Evolutionary conservation across 352 stramenopile species (phyloP), one percentile per base, ranked within the genome.

Genomic region (Globisporangium emineosum): DNA sequence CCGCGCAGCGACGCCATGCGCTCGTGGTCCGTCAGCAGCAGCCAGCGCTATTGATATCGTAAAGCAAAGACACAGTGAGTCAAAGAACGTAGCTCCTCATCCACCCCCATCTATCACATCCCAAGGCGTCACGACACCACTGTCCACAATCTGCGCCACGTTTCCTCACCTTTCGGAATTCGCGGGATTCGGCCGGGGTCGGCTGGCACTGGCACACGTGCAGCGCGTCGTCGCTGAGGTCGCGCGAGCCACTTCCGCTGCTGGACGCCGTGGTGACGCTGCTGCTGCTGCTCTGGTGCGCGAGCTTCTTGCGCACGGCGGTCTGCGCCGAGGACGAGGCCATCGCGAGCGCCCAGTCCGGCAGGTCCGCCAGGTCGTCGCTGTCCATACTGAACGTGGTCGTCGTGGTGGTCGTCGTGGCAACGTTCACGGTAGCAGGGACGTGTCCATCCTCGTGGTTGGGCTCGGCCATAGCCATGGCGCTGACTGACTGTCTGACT

Each of bases 151-250:
- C 40, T 23, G 62, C 55, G 15, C 8, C 40, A 47, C n/a, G 9
- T n/a, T n/a, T 54, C 12, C 45, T 12, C 45, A 90, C 83, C 83
- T 93, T 93, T 67, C 82, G 85, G 63, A 93, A 93, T 65, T 93
- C 85, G 71, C 85, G 85, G 56, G 75, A 78, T 60, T 93, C 85
- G 21, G 83, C 80, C 15, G 75, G 66, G 25, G 72, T 90, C n/a
- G 83, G 82, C 53, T 90, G 79, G 64, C 79, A 93, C 53, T 85
- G 71, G 25, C 77, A 89, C 53, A 66, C 47, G 59, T 78, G 71
- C 52, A 62, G 58, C 21, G 50, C 40, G 12, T 68, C 55, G 54
- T 58, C 47, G 33, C 33, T 52, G 9, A 51, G 19, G 4, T 45
- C 27, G 12, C 40, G 52, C 52, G 52, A 58, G 30, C 52, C 35